Evolutionary conservation across 148 eudicot species (phyloP).

Genomic region (Vaccinium vitisidaea): DNA sequence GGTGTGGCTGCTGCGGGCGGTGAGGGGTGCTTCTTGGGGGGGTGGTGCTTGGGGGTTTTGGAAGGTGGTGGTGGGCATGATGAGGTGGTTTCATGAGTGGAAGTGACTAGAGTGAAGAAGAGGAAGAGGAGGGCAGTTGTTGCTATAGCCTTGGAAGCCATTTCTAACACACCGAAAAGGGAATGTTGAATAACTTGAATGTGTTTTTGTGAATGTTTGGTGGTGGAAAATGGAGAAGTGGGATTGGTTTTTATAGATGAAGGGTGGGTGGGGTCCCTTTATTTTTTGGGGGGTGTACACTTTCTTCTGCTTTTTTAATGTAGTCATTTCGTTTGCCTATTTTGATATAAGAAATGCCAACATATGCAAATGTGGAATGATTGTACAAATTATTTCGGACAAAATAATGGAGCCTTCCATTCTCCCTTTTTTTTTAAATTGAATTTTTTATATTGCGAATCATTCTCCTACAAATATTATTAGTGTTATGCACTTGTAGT

Average conservation of each 20-base stretch:
- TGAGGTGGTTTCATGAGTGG: constrained; percentile 25
- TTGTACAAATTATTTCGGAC: neutral
- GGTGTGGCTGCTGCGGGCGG: neutral
- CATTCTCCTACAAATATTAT: neutral
- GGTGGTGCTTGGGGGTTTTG: constrained; percentile 13
- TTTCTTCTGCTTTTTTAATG: neutral
- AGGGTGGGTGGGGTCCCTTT: neutral
- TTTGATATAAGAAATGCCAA: neutral
- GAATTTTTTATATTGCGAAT: neutral
- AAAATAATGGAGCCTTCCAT: neutral
- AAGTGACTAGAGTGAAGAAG: constrained; percentile 58
- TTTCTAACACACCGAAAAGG: constrained; percentile 21
- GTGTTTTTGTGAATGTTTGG: neutral
- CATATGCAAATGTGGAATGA: neutral
- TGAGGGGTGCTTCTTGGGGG: constrained; percentile 7
- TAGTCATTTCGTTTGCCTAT: no score
- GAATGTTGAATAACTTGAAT: neutral
- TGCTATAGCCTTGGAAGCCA: constrained; percentile 44
- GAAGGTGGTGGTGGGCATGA: constrained; percentile 38
- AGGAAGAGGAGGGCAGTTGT: constrained; percentile 41
- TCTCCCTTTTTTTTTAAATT: neutral
- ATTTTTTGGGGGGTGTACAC: no score
- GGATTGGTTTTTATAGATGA: constrained; percentile 21
- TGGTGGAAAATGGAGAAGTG: constrained; percentile 8
- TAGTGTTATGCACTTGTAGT: neutral